Percentiles rank a stretch among this genome's conserved stretches.
These are phyloP conservation scores for Penicillium bialowiezense DNA, from an alignment of 495 filamentous ascomycete species.

Conservation along the genomic window DNA sequence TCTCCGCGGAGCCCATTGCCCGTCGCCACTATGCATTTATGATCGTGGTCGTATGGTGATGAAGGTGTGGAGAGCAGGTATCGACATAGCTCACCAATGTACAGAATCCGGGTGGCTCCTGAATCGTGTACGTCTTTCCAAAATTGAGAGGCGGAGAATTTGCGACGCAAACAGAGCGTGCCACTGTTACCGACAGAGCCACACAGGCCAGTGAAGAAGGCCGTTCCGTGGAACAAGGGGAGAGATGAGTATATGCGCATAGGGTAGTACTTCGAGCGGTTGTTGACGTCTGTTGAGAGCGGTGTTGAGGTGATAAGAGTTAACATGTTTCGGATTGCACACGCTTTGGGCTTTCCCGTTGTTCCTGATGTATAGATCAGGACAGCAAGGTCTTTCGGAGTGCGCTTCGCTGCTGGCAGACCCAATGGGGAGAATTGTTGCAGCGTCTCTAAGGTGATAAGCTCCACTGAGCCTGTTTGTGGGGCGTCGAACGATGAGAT, in stretches of 20 bases:
- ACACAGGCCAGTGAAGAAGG: constrained; percentile 63
- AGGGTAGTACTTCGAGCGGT: constrained; percentile 42
- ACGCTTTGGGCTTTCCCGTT: constrained; percentile 88
- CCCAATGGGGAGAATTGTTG: constrained; percentile 36
- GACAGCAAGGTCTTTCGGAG: constrained; percentile 54
- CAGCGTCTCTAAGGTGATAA: constrained; percentile 42
- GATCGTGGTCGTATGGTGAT: constrained; percentile 67
- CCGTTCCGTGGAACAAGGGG: constrained; percentile 86
- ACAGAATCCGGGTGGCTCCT: constrained; percentile 80
- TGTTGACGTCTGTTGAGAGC: constrained; percentile 31
- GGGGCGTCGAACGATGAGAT: constrained; percentile 43
- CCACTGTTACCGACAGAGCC: constrained; percentile 40
- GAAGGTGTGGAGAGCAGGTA: constrained; percentile 80
- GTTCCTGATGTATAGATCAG: constrained; percentile 88
- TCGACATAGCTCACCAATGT: constrained; percentile 90
- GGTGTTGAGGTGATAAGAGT: constrained; percentile 43
- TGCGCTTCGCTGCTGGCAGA: constrained; percentile 34
- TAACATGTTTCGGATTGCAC: constrained; percentile 65
- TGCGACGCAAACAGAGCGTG: constrained; percentile 53
- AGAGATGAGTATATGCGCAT: constrained; percentile 86
- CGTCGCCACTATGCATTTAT: constrained; percentile 71
- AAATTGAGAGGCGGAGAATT: constrained; percentile 84
- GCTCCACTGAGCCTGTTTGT: constrained; percentile 53
- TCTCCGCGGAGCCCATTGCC: constrained; percentile 92
- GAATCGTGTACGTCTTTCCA: constrained; percentile 78